phyloP scores from a whole-genome alignment of 306 rosid species.

The Benincasa hispida region DNA sequence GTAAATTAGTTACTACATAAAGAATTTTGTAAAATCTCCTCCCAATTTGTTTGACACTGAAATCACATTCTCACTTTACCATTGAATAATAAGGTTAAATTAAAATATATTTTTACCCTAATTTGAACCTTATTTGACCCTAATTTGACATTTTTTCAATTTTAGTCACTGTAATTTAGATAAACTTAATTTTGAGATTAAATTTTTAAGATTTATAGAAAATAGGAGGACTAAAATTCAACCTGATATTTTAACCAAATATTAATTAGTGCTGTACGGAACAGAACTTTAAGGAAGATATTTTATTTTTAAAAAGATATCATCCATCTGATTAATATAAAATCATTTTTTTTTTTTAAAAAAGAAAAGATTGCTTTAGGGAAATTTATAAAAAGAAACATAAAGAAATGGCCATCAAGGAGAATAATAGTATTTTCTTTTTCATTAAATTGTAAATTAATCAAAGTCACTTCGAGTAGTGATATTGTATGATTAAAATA shows the following conservation, averaged over 20 bases:
- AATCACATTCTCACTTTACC: background rate
- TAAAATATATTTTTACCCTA: too few species aligned
- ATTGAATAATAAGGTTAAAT: too few species aligned
- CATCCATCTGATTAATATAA: background rate
- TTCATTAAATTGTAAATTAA: background rate
- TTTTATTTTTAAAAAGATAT: background rate
- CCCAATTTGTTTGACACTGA: background rate
- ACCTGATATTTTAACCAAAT: background rate
- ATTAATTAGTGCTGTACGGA: background rate
- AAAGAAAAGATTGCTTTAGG: background rate
- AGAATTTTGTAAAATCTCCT: background rate
- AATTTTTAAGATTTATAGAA: too few species aligned
- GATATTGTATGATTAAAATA: background rate
- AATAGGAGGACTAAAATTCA: too few species aligned
- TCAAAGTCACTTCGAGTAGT: background rate
- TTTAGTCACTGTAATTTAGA: too few species aligned
- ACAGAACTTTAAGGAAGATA: background rate
- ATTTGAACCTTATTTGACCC: too few species aligned
- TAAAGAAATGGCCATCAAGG: background rate
- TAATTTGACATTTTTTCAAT: too few species aligned
- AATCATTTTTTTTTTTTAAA: too few species aligned
- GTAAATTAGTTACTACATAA: background rate
- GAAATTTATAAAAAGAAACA: background rate
- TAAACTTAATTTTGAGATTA: too few species aligned
- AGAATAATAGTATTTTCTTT: background rate